Conservation (phyloP, 306 rosid genomes). For the Lablab purpureus region DNA sequence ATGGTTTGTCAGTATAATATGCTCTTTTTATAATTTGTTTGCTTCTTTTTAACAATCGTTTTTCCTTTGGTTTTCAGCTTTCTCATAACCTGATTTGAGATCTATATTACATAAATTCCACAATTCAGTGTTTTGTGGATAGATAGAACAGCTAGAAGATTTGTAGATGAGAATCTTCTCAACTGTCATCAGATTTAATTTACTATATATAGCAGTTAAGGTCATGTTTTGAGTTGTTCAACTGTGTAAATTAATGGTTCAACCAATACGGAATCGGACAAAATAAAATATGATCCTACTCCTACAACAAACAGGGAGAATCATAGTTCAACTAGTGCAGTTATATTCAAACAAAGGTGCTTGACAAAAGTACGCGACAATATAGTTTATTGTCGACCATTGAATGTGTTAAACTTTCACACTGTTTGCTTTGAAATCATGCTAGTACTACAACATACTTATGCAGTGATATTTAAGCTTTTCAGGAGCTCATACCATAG, state of each 20-base stretch:
- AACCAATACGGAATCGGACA: not conserved
- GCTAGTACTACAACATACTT: conserved; percentile 2
- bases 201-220: not conserved
- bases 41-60: not conserved
- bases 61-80: not conserved
- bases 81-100: not conserved
- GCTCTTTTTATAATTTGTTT: not conserved
- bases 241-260: not conserved
- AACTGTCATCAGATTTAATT: conserved; percentile 1
- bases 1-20: not conserved
- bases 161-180: conserved; percentile 5
- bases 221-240: not conserved
- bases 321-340: not conserved
- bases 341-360: not conserved
- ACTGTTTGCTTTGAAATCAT: not conserved
- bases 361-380: not conserved
- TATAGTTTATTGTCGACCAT: not conserved
- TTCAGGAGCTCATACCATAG: conserved; percentile 90
- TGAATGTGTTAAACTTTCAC: not conserved
- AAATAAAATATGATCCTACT: not conserved
- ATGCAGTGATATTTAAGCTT: conserved; percentile 15
- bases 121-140: not conserved
- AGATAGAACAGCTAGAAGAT: not conserved
- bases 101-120: conserved; percentile 6
- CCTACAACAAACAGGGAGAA: no score